A percentile compares a stretch with the other conserved stretches of the same genome.
phyloP scores from a whole-genome alignment of 768 basidiomycete species.

The Holtermannia corniformis region DNA sequence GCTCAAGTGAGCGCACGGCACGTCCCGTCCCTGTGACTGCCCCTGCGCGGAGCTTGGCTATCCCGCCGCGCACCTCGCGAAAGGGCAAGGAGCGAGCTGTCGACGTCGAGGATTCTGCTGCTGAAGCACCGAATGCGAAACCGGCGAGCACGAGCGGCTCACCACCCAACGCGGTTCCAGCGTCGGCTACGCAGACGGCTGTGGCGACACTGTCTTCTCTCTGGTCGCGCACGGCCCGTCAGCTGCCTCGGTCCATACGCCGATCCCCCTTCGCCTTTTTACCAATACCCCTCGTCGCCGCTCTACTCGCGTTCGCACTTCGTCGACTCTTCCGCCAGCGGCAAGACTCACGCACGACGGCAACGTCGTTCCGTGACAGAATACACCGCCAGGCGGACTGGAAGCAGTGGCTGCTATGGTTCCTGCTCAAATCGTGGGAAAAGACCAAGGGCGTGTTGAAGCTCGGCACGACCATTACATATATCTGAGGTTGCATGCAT shows the following conservation, averaged over 20 bases:
- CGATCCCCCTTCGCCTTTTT: not conserved
- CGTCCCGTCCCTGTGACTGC: not conserved
- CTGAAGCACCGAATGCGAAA: not conserved
- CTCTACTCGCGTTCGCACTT: not conserved
- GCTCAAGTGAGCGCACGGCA: not conserved
- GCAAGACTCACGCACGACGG: not conserved
- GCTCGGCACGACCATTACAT: conserved; percentile 33
- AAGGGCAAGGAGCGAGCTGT: conserved; percentile 13
- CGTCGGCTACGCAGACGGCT: too few relatives aligned
- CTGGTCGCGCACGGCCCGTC: too few relatives aligned
- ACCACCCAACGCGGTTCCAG: too few relatives aligned
- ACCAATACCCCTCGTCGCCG: not conserved
- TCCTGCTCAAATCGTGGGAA: conserved; percentile 21
- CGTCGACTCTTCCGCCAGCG: not conserved
- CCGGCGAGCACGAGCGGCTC: too few relatives aligned
- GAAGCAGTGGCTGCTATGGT: conserved; percentile 18
- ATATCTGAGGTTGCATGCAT: too few relatives aligned
- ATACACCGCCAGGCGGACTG: not conserved
- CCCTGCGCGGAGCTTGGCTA: not conserved
- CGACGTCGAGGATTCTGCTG: not conserved
- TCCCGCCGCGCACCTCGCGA: not conserved
- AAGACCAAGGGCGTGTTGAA: conserved; percentile 30
- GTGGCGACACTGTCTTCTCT: too few relatives aligned
- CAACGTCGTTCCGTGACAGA: not conserved
- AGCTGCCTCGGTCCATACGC: not conserved